Evolutionary conservation across 371 early-diverging fungal species (phyloP), one percentile per base, ranked within the genome.

Genomic region (Blakeslea trispora): DNA sequence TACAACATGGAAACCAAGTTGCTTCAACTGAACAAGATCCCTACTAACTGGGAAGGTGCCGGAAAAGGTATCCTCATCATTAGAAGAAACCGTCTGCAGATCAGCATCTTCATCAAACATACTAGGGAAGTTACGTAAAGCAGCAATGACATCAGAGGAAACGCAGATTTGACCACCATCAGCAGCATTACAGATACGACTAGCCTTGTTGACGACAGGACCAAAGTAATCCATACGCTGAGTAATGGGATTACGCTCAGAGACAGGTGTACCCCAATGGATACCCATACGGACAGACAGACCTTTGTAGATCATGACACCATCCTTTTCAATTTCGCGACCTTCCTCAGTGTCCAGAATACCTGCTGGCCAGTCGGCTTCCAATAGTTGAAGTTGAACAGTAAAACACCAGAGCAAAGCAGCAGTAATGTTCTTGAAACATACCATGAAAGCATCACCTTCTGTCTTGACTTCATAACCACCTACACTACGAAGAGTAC

Each of bases 401-500:
- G 87, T 87, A 53, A 96, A 75, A 61, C 95, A 94, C 92, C 94
- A 97, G 18, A 93, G 75, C 53, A 95, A 71, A 4, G 97, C 97
- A 23, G 88, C 81, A 0, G 91, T 81, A 11, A 93, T 88, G 48
- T 91, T 89, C 19, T 91, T 88, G 73, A 97, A 97, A 48, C 90
- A 90, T 15, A 94, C 94, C 92, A 95, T 95, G 66, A 96, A 92
- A 0, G 95, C 95, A 68, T 97, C 97, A 34, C 97, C 97, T 79
- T 97, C 97, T 9, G 95, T 96, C 67, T 96, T 96, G 41, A 97
- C 97, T 68, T 97, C 97, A 64, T 96, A 97, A n/a, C 97, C 97
- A 45, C 94, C 94, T 23, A 88, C 85, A 42, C 81, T 83, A 34
- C 91, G 84, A 44, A 97, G 75, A 32, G 88, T 82, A 45, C 90